These are phyloP conservation scores for Aspergillus jensenii DNA, from an alignment of 2,329 filamentous ascomycete genomes.

Conservation along the genomic window DNA sequence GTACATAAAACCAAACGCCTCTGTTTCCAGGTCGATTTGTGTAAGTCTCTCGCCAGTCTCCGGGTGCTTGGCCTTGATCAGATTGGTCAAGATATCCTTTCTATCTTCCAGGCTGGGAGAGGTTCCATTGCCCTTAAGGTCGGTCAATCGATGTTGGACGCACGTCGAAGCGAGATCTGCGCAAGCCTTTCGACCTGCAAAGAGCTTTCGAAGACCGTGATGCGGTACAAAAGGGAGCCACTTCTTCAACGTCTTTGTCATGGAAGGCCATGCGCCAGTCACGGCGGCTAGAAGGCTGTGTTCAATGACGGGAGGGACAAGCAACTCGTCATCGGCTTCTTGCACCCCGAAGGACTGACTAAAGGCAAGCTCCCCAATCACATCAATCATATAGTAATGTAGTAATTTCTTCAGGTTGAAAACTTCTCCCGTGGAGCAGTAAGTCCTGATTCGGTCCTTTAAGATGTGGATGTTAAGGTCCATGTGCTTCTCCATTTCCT, in stretches of 20 bases:
- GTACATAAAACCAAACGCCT: slow-evolving; percentile 41
- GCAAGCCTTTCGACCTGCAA: slow-evolving; percentile 23
- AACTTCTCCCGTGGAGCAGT: slow-evolving; percentile 7
- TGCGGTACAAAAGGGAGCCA: slow-evolving; percentile 24
- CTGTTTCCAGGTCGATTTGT: slow-evolving; percentile 32
- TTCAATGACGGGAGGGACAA: slow-evolving; percentile 33
- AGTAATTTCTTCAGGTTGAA: slow-evolving; percentile 35
- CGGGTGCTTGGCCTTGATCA: slow-evolving; percentile 38
- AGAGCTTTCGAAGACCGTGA: slow-evolving; percentile 18
- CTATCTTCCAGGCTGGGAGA: not conserved
- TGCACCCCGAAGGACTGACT: slow-evolving; percentile 34
- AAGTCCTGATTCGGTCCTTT: slow-evolving; percentile 18
- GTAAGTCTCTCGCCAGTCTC: slow-evolving; percentile 35
- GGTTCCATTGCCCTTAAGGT: slow-evolving; percentile 29
- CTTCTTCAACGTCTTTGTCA: slow-evolving; percentile 25
- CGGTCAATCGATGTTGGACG: not conserved
- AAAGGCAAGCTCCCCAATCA: slow-evolving; percentile 24
- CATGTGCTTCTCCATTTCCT: slow-evolving; percentile 37
- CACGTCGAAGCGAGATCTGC: slow-evolving; percentile 8
- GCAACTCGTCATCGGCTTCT: slow-evolving; percentile 24
- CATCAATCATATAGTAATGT: slow-evolving; percentile 21
- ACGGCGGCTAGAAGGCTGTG: slow-evolving; percentile 33
- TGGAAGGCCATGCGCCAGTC: slow-evolving; percentile 28
- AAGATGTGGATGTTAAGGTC: slow-evolving; percentile 33
- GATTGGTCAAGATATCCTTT: slow-evolving; percentile 26